phyloP scores from a whole-genome alignment of 23 red algal species.

The Gracilaria vermiculophylla region DNA sequence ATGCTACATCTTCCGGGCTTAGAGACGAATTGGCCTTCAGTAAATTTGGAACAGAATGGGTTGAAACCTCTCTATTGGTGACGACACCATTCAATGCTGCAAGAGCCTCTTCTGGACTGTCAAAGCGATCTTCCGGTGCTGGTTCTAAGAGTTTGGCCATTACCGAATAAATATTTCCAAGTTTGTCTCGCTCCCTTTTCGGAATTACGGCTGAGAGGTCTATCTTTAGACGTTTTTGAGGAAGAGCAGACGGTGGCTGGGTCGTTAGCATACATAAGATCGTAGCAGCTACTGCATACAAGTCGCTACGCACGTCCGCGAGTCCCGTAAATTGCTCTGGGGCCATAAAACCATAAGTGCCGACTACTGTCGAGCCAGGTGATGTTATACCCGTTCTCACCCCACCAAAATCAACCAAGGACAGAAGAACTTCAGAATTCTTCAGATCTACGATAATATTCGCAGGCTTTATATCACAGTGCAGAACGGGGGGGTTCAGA shows the following conservation, averaged over 20 bases:
- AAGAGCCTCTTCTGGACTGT: constrained; percentile 33
- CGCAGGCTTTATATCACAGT: constrained; percentile 63
- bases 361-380: constrained; percentile 33
- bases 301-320: constrained; percentile 47
- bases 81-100: constrained; percentile 15
- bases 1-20: constrained; percentile 9
- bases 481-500: constrained; percentile 59
- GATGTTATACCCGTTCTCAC: constrained; percentile 27
- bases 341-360: constrained; percentile 78
- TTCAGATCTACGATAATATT: constrained; percentile 64
- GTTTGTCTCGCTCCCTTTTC: constrained; percentile 19
- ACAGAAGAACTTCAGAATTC: not conserved
- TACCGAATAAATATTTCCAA: constrained; percentile 61
- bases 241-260: constrained; percentile 31
- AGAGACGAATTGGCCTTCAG: not conserved
- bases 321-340: constrained; percentile 56
- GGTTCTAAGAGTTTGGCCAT: constrained; percentile 66
- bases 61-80: not conserved
- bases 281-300: constrained; percentile 68
- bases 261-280: constrained; percentile 48
- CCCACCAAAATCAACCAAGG: constrained; percentile 49
- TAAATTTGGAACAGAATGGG: not conserved
- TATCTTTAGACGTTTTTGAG: constrained; percentile 48
- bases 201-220: constrained; percentile 38
- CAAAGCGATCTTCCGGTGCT: constrained; percentile 75